A percentile compares a stretch with the other conserved stretches of the same genome.
Conservation (phyloP, 805 yeast genomes). For the Saturnispora sanitii region DNA sequence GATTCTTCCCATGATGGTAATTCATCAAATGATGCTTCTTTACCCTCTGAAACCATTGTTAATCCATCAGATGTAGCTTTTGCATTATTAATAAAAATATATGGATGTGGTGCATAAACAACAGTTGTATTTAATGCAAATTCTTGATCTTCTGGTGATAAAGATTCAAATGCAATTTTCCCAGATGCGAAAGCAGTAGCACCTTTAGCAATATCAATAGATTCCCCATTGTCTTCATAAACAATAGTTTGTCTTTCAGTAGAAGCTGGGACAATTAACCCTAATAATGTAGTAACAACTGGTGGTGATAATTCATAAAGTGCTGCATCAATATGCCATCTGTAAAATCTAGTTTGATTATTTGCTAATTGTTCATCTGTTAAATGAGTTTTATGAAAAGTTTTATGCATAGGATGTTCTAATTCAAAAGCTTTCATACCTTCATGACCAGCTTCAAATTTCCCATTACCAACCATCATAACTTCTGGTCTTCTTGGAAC, state of each 20-base stretch:
- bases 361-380: constrained; percentile 52
- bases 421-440: constrained; percentile 42
- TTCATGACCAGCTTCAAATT: constrained; percentile 36
- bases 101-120: constrained; percentile 88
- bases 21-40: constrained; percentile 55
- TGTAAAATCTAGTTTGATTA: constrained; percentile 69
- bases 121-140: constrained; percentile 71
- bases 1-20: constrained; percentile 78
- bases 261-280: constrained; percentile 68
- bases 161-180: constrained; percentile 59
- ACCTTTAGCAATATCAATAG: constrained; percentile 62
- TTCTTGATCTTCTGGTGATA: constrained; percentile 61
- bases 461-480: constrained; percentile 80
- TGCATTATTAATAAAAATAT: constrained; percentile 73
- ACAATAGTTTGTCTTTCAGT: constrained; percentile 52
- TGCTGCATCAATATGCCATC: constrained; percentile 94
- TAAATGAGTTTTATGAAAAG: constrained; percentile 64
- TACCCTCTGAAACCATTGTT: constrained; percentile 66
- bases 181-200: constrained; percentile 88
- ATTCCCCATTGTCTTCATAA: constrained; percentile 60
- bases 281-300: constrained; percentile 72
- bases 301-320: constrained; percentile 82
- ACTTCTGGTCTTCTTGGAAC: constrained; percentile 83
- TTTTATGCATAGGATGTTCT: constrained; percentile 77
- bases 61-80: constrained; percentile 79